A percentile compares a stretch with the other conserved stretches of the same genome.
phyloP scores from a whole-genome alignment of 169 alveolate species.

The Perkinsus olseni region DNA sequence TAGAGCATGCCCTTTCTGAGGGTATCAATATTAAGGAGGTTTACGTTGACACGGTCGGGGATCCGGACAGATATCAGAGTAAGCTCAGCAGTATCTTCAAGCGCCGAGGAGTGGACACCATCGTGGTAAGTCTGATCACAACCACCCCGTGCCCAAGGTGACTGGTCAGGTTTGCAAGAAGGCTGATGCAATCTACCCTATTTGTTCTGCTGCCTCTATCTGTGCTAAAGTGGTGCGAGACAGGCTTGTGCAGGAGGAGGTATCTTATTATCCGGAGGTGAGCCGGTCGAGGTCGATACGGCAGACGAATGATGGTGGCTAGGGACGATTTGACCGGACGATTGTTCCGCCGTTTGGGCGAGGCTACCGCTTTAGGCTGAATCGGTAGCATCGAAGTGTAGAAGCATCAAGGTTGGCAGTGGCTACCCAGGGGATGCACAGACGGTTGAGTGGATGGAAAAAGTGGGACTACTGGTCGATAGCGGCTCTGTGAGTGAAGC shows the following conservation, averaged over 20 bases:
- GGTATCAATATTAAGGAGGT: slow-evolving; percentile 18
- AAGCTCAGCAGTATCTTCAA: slow-evolving; percentile 33
- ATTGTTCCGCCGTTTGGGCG: too few species aligned
- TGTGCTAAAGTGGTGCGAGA: slow-evolving; percentile 94
- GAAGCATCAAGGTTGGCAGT: neutral
- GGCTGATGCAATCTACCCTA: slow-evolving; percentile 88
- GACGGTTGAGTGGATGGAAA: slow-evolving; percentile 7
- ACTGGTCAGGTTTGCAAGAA: slow-evolving; percentile 38
- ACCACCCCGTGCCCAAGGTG: neutral
- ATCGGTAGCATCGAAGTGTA: neutral
- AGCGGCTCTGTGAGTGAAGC: neutral
- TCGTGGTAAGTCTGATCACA: neutral
- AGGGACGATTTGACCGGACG: too few species aligned
- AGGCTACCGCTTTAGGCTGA: too few species aligned
- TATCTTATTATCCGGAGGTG: neutral
- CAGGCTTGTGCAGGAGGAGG: slow-evolving; percentile 17
- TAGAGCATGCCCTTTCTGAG: slow-evolving; percentile 43
- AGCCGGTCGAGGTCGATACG: too few species aligned
- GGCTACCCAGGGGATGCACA: slow-evolving; percentile 8
- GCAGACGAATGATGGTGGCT: too few species aligned
- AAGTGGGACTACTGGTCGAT: neutral
- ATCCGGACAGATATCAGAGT: slow-evolving; percentile 52
- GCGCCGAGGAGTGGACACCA: neutral
- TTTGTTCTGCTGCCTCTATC: slow-evolving; percentile 93
- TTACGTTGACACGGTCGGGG: slow-evolving; percentile 81